A percentile compares a stretch with the other conserved stretches of the same genome.
Conservation (phyloP, 2,329 filamentous ascomycete species). For the Chrysoporthe austroafricana region DNA sequence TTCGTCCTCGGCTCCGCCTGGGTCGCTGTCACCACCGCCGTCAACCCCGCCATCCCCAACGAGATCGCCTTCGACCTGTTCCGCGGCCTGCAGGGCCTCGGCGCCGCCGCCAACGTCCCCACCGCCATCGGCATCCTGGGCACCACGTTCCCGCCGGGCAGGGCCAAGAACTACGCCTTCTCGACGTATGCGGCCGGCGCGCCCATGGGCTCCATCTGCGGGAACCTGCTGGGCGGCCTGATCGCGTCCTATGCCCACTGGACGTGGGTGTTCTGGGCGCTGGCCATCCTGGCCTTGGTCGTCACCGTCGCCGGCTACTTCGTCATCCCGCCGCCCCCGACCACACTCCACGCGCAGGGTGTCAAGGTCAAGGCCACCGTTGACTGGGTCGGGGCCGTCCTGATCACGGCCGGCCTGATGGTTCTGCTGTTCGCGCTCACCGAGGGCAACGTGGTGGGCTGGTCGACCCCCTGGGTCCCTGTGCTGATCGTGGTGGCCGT, state of each 20-base stretch:
- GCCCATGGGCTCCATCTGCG: constrained; percentile 66
- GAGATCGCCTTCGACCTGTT: constrained; percentile 72
- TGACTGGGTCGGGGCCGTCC: constrained; percentile 68
- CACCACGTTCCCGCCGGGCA: constrained; percentile 67
- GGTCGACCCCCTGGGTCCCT: constrained; percentile 65
- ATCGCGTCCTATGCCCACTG: constrained; percentile 65
- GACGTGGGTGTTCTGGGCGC: constrained; percentile 70
- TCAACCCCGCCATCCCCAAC: constrained; percentile 66
- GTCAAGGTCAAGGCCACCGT: constrained; percentile 50
- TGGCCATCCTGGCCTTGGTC: constrained; percentile 61
- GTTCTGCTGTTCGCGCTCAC: constrained; percentile 69
- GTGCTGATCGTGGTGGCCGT: constrained; percentile 62
- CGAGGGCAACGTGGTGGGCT: constrained; percentile 71
- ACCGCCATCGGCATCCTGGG: constrained; percentile 73
- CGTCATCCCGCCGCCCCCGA: constrained; percentile 59
- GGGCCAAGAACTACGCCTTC: constrained; percentile 73
- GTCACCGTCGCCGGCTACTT: constrained; percentile 61
- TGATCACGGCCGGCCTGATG: constrained; percentile 66
- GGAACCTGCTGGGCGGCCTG: constrained; percentile 67
- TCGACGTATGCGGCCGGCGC: constrained; percentile 67
- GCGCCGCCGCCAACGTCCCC: constrained; percentile 70
- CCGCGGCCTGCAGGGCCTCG: constrained; percentile 68
- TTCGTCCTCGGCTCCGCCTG: constrained; percentile 68
- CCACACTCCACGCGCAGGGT: constrained; percentile 35
- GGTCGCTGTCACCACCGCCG: constrained; percentile 61